Conservation (phyloP, 768 basidiomycete species). For the Kwoniella pini region DNA sequence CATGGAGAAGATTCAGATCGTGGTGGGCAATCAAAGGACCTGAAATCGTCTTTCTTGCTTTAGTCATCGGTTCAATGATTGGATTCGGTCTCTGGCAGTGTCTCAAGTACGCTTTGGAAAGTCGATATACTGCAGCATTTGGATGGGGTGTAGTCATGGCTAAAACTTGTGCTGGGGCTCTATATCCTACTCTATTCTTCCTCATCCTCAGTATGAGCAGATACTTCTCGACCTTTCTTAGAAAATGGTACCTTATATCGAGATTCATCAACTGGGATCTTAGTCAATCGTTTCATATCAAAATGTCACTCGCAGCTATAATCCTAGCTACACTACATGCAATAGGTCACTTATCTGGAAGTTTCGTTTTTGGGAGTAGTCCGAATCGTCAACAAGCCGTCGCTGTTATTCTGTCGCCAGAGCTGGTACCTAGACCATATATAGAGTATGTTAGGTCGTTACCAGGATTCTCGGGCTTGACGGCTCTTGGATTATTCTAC, state of each 20-base stretch:
- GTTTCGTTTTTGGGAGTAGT: conserved; percentile 24
- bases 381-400: conserved; percentile 17
- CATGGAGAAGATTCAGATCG: conserved; percentile 17
- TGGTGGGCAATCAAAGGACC: conserved; percentile 33
- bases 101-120: conserved; percentile 25
- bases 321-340: conserved; percentile 28
- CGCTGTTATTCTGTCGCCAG: conserved; percentile 10
- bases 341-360: conserved; percentile 28
- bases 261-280: conserved; percentile 36
- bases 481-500: conserved; percentile 28
- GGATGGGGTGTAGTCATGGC: conserved; percentile 38
- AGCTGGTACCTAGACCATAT: conserved; percentile 16
- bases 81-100: conserved; percentile 29
- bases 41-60: conserved; percentile 20
- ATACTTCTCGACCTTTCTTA: conserved; percentile 31
- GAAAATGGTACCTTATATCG: conserved; percentile 23
- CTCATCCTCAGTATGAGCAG: conserved; percentile 28
- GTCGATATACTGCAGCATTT: conserved; percentile 19
- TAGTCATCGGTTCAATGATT: conserved; percentile 15
- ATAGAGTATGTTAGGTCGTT: conserved; percentile 17
- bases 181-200: conserved; percentile 32
- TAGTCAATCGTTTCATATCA: conserved; percentile 31
- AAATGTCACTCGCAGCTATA: conserved; percentile 20
- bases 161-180: conserved; percentile 27
- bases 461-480: conserved; percentile 23